Evolutionary conservation across 2,329 filamentous ascomycete genomes (phyloP).

Genomic region (Cordyceps tenuipes): DNA sequence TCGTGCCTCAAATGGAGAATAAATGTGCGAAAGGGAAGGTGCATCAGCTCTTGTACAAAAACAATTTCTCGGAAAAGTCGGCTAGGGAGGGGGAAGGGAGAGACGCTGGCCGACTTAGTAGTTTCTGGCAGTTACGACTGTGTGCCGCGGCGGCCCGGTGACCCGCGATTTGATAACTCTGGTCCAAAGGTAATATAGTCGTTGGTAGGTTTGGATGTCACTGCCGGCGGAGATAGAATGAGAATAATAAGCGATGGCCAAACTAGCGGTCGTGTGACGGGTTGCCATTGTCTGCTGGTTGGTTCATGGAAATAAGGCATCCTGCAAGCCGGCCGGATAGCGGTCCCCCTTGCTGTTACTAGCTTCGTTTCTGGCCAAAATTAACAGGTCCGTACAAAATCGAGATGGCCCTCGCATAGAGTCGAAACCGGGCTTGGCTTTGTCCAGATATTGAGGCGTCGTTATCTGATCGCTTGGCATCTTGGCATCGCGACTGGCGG

Average conservation of each 20-base stretch:
- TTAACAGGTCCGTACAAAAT: neutral
- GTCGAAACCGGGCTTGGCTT: neutral
- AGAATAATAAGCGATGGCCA: constrained; percentile 6
- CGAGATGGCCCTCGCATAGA: neutral
- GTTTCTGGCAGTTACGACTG: neutral
- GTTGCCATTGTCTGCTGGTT: neutral
- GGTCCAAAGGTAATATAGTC: neutral
- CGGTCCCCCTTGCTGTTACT: no score
- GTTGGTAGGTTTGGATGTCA: neutral
- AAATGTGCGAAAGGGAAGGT: neutral
- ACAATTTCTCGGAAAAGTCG: constrained; percentile 6
- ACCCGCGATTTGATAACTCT: neutral
- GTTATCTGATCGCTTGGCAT: constrained; percentile 9
- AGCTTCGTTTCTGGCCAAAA: neutral
- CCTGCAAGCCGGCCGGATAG: neutral
- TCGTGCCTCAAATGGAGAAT: neutral
- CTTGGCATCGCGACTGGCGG: neutral
- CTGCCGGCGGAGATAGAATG: constrained; percentile 1
- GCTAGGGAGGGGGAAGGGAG: neutral
- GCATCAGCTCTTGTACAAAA: neutral
- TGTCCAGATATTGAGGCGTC: neutral
- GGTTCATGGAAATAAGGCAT: neutral
- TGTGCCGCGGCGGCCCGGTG: neutral
- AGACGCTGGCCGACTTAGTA: neutral
- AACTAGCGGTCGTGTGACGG: neutral